These are phyloP conservation scores for Lactarius hatsudake DNA, from an alignment of 768 basidiomycete genomes.

Conservation along the genomic window DNA sequence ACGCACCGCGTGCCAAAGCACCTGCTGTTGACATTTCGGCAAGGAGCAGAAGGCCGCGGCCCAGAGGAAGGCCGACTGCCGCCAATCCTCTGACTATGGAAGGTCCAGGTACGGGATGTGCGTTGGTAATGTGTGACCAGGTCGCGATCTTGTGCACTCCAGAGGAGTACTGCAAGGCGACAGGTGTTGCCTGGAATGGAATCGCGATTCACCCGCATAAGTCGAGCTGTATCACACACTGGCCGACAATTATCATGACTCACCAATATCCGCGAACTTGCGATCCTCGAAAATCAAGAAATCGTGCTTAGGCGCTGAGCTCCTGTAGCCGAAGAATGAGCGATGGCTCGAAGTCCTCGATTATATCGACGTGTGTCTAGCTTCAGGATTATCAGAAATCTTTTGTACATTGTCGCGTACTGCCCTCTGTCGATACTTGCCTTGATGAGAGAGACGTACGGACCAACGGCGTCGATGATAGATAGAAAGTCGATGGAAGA, in stretches of 20 bases:
- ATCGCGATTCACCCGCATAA: not conserved
- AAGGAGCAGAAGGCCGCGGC: conserved; percentile 84
- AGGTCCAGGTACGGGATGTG: conserved; percentile 94
- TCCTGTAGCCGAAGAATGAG: conserved; percentile 66
- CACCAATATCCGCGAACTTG: conserved; percentile 98
- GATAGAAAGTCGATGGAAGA: conserved; percentile 71
- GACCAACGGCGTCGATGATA: conserved; percentile 86
- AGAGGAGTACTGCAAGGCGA: conserved; percentile 88
- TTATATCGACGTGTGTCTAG: conserved; percentile 94
- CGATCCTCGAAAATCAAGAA: conserved; percentile 98
- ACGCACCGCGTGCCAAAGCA: conserved; percentile 75
- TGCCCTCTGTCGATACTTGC: conserved; percentile 40
- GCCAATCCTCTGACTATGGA: conserved; percentile 89
- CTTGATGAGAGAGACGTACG: conserved; percentile 92
- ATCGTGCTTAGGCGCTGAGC: conserved; percentile 75
- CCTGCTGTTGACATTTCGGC: conserved; percentile 96
- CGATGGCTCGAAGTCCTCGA: conserved; percentile 82
- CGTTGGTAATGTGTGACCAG: conserved; percentile 98
- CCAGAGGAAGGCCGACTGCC: conserved; percentile 79
- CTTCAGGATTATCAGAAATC: conserved; percentile 27
- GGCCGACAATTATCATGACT: conserved; percentile 25
- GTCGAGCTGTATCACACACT: not conserved
- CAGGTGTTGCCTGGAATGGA: conserved; percentile 86
- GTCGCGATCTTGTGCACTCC: conserved; percentile 91
- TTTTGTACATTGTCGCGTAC: conserved; percentile 31